Evolutionary conservation across 768 basidiomycete species (phyloP), one percentile per base, ranked within the genome.

Genomic region (Amyloporia xantha): DNA sequence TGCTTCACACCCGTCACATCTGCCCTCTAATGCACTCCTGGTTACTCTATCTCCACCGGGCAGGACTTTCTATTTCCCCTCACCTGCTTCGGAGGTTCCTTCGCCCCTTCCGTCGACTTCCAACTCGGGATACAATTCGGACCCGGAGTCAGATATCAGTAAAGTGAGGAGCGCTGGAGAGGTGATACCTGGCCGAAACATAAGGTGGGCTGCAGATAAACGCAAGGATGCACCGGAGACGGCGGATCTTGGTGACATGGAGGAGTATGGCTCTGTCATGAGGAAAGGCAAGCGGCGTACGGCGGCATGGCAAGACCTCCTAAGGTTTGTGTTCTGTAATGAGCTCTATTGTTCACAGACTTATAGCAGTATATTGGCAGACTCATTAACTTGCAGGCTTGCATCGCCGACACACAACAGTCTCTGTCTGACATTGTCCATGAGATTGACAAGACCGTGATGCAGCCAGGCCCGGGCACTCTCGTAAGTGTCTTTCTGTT

Each of bases 21-120:
- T 91, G 25, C 81, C 87, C 1, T 83, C 82, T 13, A 93, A 93
- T 59, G 81, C 86, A 1, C 70, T 91, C 6, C 66, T 91, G 13
- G 53, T 92, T 37, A 72, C 77, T 13, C 72, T 92, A 45, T 71
- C 78, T 12, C 84, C 84, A 6, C 76, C 74, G 15, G 78, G 76
- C 4, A 68, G 76, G 56, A 70, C 69, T n/a, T 82, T 79, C 55
- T 85, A 80, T 65, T 59, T 84, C 20, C 78, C 81, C 19, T 56
- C 66, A 33, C 55, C 66, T 4, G 54, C 57, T 5, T 57, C 60
- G 57, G 56, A 63, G 42, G 55, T 47, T 37, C 37, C 56, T 52
- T 21, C 58, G 55, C 53, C 60, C 59, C 48, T 58, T 70, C 38
- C 71, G 78, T 40, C 64, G 79, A 21, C 71, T 78, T 44, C 77